Evolutionary conservation across 352 stramenopile species (phyloP).

Genomic region (Globisporangium abappressorium): DNA sequence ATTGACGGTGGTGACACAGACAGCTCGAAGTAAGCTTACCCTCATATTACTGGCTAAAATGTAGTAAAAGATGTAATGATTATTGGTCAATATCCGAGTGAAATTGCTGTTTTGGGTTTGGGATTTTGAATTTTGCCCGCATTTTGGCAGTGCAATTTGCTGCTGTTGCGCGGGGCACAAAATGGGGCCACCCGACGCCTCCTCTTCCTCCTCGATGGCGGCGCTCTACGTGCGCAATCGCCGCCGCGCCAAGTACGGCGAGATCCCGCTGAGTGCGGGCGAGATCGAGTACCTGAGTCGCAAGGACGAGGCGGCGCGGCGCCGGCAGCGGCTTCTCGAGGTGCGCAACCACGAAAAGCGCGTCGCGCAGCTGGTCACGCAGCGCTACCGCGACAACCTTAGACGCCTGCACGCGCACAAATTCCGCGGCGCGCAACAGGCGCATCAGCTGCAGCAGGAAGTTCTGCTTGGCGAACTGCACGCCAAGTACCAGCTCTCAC

Average conservation of each 20-base stretch:
- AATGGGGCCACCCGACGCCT: neutral
- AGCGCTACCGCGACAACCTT: constrained; percentile 69
- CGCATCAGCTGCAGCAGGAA: constrained; percentile 34
- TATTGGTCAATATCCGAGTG: neutral
- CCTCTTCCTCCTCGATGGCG: constrained; percentile 14
- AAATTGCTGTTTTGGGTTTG: neutral
- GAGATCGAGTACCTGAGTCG: constrained; percentile 58
- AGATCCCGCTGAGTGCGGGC: constrained; percentile 60
- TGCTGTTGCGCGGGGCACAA: neutral
- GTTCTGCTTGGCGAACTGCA: constrained; percentile 44
- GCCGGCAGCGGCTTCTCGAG: constrained; percentile 46
- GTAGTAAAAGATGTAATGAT: neutral
- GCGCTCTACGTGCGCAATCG: constrained; percentile 21
- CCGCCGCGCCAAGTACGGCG: constrained; percentile 26
- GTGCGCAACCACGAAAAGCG: constrained; percentile 60
- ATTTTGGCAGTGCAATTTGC: constrained; percentile 6
- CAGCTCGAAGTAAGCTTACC: neutral
- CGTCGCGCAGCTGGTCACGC: constrained; percentile 63
- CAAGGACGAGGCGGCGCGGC: constrained; percentile 52
- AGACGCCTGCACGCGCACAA: constrained; percentile 40
- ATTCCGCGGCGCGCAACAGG: constrained; percentile 23
- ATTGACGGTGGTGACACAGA: too few species aligned
- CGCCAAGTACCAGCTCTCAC: constrained; percentile 48
- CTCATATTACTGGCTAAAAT: neutral
- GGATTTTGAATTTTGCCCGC: constrained; percentile 10